phyloP scores from a whole-genome alignment of 768 basidiomycete genomes.

The Boletellus ananas region DNA sequence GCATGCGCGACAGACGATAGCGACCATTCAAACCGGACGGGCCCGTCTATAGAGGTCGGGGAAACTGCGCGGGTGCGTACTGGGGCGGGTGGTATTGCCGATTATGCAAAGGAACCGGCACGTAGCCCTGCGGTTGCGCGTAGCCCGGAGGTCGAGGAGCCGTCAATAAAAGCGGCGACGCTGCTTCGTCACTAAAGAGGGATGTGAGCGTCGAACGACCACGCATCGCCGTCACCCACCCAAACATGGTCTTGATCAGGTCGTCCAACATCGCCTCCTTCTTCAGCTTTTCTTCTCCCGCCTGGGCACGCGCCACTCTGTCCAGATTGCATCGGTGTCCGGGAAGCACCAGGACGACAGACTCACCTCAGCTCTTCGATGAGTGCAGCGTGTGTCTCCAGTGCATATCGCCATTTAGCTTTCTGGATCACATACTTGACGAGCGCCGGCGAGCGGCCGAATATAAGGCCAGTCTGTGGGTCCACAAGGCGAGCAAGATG shows the following conservation, averaged over 20 bases:
- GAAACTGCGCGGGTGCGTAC: slow-evolving; percentile 11
- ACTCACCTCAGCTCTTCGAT: slow-evolving; percentile 54
- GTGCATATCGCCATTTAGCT: slow-evolving; percentile 69
- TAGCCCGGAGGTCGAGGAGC: slow-evolving; percentile 4
- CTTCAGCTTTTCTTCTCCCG: slow-evolving; percentile 47
- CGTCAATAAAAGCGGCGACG: slow-evolving; percentile 13
- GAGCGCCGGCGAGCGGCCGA: slow-evolving; percentile 66
- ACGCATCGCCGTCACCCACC: slow-evolving; percentile 36
- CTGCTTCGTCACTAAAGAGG: slow-evolving; percentile 25
- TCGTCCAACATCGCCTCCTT: slow-evolving; percentile 63
- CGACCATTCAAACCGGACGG: not conserved
- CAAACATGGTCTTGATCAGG: slow-evolving; percentile 46
- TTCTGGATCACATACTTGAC: slow-evolving; percentile 66
- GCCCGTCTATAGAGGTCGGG: slow-evolving; percentile 13
- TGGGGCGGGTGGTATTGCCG: slow-evolving; percentile 12
- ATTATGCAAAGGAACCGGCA: slow-evolving; percentile 8
- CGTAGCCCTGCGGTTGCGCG: slow-evolving; percentile 7
- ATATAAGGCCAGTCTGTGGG: slow-evolving; percentile 57
- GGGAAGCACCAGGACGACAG: not conserved
- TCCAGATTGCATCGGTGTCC: not conserved
- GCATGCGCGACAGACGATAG: not conserved
- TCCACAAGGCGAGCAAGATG: slow-evolving; percentile 51
- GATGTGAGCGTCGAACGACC: not conserved
- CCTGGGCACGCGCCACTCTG: slow-evolving; percentile 47
- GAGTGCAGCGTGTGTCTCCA: slow-evolving; percentile 64